Percentiles rank a stretch among this genome's conserved stretches.
Conservation (phyloP, 345 rosid species). For the Bretschneidera sinensis region DNA sequence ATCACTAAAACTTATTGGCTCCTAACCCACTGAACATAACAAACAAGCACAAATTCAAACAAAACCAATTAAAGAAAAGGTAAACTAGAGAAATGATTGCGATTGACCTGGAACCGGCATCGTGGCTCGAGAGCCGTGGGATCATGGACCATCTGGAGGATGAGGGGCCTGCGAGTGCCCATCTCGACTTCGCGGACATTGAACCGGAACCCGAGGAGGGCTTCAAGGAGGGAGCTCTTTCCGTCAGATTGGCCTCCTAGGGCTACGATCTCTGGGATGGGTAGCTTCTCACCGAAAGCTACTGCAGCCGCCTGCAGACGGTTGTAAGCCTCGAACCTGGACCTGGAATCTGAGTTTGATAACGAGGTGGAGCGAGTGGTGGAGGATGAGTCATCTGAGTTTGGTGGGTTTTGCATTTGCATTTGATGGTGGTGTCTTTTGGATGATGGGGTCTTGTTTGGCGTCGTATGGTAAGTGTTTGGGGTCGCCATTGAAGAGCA, state of each 20-base stretch:
- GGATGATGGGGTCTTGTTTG: slow-evolving; percentile 55
- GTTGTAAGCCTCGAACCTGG: slow-evolving; percentile 91
- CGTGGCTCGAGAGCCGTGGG: slow-evolving; percentile 79
- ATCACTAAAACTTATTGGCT: neutral
- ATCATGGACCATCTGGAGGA: slow-evolving; percentile 96
- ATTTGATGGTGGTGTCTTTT: slow-evolving; percentile 25
- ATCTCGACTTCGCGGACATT: slow-evolving; percentile 96
- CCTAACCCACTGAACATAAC: neutral
- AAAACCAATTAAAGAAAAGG: neutral
- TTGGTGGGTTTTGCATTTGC: slow-evolving; percentile 13
- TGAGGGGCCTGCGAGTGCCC: slow-evolving; percentile 94
- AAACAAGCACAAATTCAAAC: neutral
- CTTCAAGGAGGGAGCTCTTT: slow-evolving; percentile 92
- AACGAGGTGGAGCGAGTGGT: slow-evolving; percentile 15
- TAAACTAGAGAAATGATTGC: neutral
- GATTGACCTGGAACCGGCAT: slow-evolving; percentile 74
- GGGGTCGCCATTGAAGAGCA: slow-evolving; percentile 47
- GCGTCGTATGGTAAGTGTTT: slow-evolving; percentile 39
- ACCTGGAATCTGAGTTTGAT: slow-evolving; percentile 26
- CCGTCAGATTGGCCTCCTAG: slow-evolving; percentile 97
- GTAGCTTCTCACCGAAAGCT: slow-evolving; percentile 95
- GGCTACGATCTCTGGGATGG: slow-evolving; percentile 97
- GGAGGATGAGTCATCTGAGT: neutral
- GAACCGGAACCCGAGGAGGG: slow-evolving; percentile 87
- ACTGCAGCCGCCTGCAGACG: slow-evolving; percentile 92